These are phyloP conservation scores for Candida neerlandica DNA, from an alignment of 1,139 yeast genomes.

Conservation along the genomic window DNA sequence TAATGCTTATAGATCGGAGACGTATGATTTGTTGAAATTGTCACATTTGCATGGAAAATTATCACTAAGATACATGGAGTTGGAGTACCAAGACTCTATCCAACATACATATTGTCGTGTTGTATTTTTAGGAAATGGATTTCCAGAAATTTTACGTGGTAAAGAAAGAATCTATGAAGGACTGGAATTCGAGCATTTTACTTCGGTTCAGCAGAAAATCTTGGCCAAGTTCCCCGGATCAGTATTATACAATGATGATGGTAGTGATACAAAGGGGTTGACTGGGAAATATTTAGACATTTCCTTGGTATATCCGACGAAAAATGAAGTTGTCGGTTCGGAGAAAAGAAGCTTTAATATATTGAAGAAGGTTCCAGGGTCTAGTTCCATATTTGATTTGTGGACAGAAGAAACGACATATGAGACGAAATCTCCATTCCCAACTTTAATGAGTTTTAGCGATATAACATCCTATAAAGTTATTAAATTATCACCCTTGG, in stretches of 20 bases:
- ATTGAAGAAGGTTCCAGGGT: conserved; percentile 73
- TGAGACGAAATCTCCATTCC: conserved; percentile 77
- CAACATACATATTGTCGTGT: conserved; percentile 82
- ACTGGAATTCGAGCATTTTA: conserved; percentile 82
- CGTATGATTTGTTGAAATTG: conserved; percentile 77
- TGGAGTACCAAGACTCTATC: conserved; percentile 73
- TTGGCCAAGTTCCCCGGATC: conserved; percentile 83
- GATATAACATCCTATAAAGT: conserved; percentile 58
- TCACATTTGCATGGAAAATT: conserved; percentile 72
- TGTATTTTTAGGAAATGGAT: conserved; percentile 80
- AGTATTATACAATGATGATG: conserved; percentile 65
- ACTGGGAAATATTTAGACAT: conserved; percentile 78
- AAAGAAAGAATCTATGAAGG: conserved; percentile 85
- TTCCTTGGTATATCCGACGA: conserved; percentile 72
- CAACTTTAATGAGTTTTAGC: conserved; percentile 84
- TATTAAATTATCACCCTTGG: conserved; percentile 76
- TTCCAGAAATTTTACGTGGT: conserved; percentile 76
- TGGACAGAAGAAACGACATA: conserved; percentile 90
- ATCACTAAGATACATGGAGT: conserved; percentile 64
- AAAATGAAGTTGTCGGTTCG: conserved; percentile 70
- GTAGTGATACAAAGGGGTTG: conserved; percentile 50
- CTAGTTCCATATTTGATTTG: conserved; percentile 69
- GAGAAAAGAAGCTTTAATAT: conserved; percentile 71
- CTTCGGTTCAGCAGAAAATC: conserved; percentile 78
- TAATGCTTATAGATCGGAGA: conserved; percentile 69